phyloP scores from a whole-genome alignment of 768 basidiomycete species.

The Pleurotus citrinopileatus region DNA sequence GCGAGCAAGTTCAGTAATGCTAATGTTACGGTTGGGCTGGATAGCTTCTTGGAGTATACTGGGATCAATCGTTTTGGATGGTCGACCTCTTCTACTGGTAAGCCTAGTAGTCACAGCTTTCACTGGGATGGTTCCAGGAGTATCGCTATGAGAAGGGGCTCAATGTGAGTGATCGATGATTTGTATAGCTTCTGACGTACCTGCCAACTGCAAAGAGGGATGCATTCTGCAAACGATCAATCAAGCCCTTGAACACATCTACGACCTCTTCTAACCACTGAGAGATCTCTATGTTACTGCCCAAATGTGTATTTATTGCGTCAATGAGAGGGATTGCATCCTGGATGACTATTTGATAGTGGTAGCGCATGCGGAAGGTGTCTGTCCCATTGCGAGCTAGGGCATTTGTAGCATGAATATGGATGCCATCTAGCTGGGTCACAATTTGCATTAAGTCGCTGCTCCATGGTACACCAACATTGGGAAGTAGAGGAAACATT shows the following conservation, averaged over 20 bases:
- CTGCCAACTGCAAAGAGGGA: not conserved
- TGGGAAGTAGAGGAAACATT: not conserved
- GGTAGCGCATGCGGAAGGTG: not conserved
- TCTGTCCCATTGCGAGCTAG: not conserved
- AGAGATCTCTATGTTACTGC: not conserved
- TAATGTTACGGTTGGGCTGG: conserved; percentile 12
- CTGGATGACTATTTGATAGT: not conserved
- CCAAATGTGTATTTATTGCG: not conserved
- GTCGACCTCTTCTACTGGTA: conserved; percentile 14
- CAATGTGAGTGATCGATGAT: not conserved
- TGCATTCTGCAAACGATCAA: not conserved
- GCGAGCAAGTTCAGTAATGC: conserved; percentile 11
- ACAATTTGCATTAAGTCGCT: not conserved
- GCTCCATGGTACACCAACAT: not conserved
- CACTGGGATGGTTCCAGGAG: not conserved
- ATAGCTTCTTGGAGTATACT: conserved; percentile 11
- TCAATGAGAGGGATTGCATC: not conserved
- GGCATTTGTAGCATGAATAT: not conserved
- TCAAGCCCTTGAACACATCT: not conserved
- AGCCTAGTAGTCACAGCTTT: conserved; percentile 9
- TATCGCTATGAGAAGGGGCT: not conserved
- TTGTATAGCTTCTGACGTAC: not conserved
- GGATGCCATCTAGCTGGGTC: not conserved
- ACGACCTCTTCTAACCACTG: not conserved
- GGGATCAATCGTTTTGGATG: conserved; percentile 11